Conservation (phyloP, 2,329 filamentous ascomycete species). For the Phoma sp. region DNA sequence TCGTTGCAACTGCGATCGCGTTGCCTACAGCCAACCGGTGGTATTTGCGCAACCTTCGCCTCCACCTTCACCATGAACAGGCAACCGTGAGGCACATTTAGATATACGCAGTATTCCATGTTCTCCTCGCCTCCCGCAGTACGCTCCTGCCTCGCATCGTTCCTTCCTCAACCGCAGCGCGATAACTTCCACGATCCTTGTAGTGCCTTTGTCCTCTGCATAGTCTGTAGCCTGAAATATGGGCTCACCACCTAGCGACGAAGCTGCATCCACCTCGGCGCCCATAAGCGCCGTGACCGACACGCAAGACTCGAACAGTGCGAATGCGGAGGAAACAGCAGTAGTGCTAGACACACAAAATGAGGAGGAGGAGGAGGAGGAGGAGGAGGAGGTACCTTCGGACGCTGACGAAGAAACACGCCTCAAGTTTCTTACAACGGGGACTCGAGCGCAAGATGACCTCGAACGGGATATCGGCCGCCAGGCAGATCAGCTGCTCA, state of each 20-base stretch:
- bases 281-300: slow-evolving; percentile 18
- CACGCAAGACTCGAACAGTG: slow-evolving; percentile 15
- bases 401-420: slow-evolving; percentile 53
- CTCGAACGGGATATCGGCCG: slow-evolving; percentile 84
- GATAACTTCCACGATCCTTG: not conserved
- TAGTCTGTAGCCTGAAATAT: slow-evolving; percentile 7
- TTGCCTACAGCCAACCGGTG: not conserved
- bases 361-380: slow-evolving; percentile 14
- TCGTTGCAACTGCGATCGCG: not conserved
- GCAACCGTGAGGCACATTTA: not conserved
- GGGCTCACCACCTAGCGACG: slow-evolving; percentile 17
- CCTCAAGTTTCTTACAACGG: slow-evolving; percentile 48
- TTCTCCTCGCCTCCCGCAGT: not conserved
- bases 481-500: slow-evolving; percentile 67
- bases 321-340: slow-evolving; percentile 7
- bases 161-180: not conserved
- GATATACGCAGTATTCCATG: not conserved
- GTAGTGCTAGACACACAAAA: slow-evolving; percentile 18
- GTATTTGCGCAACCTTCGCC: not conserved
- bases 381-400: slow-evolving; percentile 32
- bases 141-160: not conserved
- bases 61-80: slow-evolving; percentile 1
- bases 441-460: slow-evolving; percentile 81
- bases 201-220: not conserved
- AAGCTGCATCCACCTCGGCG: slow-evolving; percentile 14